Evolutionary conservation across 345 rosid genomes (phyloP).

Genomic region (Hibiscus mutabilis): DNA sequence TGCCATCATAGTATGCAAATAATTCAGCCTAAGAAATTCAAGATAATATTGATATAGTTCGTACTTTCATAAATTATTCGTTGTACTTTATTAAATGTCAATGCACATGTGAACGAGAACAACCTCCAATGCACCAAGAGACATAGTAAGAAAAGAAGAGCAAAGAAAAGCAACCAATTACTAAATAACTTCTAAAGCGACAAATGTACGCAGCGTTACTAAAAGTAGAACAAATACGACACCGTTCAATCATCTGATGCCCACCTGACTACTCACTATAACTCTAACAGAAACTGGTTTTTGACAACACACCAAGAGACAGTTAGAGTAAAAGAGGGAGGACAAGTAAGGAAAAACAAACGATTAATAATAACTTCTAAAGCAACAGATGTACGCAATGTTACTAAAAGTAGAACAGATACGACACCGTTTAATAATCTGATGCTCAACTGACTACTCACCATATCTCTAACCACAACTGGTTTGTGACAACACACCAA

Average conservation of each 20-base stretch:
- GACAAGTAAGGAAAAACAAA: not conserved
- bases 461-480: not conserved
- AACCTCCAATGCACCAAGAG: not conserved
- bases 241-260: not conserved
- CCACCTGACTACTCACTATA: not conserved
- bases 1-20: not conserved
- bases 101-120: not conserved
- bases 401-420: not conserved
- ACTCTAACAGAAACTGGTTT: not conserved
- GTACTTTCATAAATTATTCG: not conserved
- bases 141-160: not conserved
- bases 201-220: not conserved
- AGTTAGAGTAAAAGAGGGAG: not conserved
- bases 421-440: not conserved
- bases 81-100: not conserved
- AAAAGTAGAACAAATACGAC: not conserved
- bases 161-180: not conserved
- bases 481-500: not conserved
- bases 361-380: not conserved
- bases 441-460: not conserved
- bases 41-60: not conserved
- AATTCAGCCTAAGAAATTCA: not conserved
- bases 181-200: not conserved
- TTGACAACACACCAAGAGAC: not conserved
- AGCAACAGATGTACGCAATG: not conserved